Conservation (phyloP, 2,329 filamentous ascomycete species). For the Calonectria honghensis region DNA sequence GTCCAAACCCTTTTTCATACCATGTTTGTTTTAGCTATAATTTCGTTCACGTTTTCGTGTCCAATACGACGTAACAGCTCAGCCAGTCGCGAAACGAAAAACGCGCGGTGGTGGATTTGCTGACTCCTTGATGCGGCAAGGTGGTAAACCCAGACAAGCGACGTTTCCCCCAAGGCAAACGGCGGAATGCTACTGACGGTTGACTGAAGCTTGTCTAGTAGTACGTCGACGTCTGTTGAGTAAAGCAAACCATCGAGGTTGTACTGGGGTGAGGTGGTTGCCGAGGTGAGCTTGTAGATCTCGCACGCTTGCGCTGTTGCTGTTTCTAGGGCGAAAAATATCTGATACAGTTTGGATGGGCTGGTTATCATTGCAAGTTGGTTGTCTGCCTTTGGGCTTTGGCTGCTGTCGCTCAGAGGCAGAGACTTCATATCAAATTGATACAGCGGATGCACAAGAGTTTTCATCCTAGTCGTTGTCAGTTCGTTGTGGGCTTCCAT, state of each 20-base stretch:
- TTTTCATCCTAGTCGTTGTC: constrained; percentile 12
- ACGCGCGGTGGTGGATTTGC: constrained; percentile 17
- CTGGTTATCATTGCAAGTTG: background rate
- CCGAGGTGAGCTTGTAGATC: constrained; percentile 2
- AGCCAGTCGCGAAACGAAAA: constrained; percentile 16
- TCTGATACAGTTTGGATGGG: background rate
- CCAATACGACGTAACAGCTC: constrained; percentile 7
- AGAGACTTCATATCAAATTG: constrained; percentile 26
- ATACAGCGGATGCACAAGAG: constrained; percentile 16
- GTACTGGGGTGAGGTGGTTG: background rate
- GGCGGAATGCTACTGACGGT: constrained; percentile 7
- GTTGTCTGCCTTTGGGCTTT: constrained; percentile 2
- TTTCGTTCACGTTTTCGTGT: constrained; percentile 17
- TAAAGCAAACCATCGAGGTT: background rate
- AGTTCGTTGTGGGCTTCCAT: background rate
- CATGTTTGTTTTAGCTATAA: constrained; percentile 21
- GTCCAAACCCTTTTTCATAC: background rate
- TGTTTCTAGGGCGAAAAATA: constrained; percentile 13
- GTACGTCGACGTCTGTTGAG: background rate
- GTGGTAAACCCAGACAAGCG: constrained; percentile 21
- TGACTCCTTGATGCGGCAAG: constrained; percentile 9
- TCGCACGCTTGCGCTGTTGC: constrained; percentile 13
- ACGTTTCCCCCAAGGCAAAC: constrained; percentile 5
- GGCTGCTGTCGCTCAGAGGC: background rate
- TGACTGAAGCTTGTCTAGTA: constrained; percentile 10